Conservation (phyloP, 768 basidiomycete species). For the Calvatia gigantea region DNA sequence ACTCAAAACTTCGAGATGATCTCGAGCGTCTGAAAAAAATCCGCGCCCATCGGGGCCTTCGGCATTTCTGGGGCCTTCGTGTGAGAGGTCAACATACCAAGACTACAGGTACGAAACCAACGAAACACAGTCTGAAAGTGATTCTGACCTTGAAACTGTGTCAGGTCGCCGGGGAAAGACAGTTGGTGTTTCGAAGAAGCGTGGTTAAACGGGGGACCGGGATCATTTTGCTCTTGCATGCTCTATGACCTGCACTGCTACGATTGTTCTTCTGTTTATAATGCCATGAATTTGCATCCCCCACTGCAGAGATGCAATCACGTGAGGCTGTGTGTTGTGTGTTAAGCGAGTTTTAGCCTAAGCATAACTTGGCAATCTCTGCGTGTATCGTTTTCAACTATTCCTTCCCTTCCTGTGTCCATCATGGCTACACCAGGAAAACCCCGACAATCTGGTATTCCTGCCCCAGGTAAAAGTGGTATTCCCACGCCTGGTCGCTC, state of each 20-base stretch:
- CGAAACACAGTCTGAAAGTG: not conserved
- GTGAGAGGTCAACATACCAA: conserved; percentile 99
- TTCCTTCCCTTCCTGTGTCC: not conserved
- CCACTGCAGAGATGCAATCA: not conserved
- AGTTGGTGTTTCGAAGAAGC: conserved; percentile 95
- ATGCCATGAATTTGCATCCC: not conserved
- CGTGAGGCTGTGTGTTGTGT: not conserved
- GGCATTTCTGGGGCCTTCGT: conserved; percentile 92
- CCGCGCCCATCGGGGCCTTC: conserved; percentile 89
- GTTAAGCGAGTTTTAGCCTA: conserved; percentile 10
- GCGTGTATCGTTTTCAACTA: conserved; percentile 1
- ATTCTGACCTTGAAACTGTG: conserved; percentile 2
- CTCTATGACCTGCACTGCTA: conserved; percentile 5
- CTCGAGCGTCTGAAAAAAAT: conserved; percentile 99
- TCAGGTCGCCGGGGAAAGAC: conserved; percentile 93
- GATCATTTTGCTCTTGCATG: not conserved
- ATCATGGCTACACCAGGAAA: conserved; percentile 38
- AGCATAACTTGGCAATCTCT: conserved; percentile 4
- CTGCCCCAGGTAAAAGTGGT: conserved; percentile 33
- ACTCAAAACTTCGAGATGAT: conserved; percentile 98
- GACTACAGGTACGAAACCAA: conserved; percentile 75
- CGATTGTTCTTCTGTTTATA: conserved; percentile 2
- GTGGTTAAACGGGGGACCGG: conserved; percentile 34
- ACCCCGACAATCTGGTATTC: conserved; percentile 39
- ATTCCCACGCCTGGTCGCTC: conserved; percentile 74